Evolutionary conservation across 2,329 filamentous ascomycete genomes (phyloP).

Genomic region (Penicillium rolfsii): DNA sequence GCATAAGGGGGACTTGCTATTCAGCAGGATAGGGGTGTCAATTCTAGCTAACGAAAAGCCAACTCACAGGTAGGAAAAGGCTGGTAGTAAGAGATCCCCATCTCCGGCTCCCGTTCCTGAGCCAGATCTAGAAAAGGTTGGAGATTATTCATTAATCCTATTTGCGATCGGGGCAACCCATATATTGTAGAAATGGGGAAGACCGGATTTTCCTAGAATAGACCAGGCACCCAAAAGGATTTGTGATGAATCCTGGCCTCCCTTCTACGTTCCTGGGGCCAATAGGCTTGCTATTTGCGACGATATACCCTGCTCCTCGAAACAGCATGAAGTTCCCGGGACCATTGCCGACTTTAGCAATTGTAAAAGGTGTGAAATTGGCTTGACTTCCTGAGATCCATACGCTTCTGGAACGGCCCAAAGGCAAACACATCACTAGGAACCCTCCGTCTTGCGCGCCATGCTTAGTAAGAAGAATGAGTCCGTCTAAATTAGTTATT

Average conservation of each 20-base stretch:
- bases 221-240: neutral
- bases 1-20: neutral
- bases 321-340: neutral
- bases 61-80: neutral
- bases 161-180: too few relatives aligned
- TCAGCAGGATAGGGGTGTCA: neutral
- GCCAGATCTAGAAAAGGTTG: neutral
- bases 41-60: neutral
- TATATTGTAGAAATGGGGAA: too few relatives aligned
- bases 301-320: neutral
- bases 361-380: neutral
- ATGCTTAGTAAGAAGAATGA: neutral
- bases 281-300: neutral
- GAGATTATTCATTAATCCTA: neutral
- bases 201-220: neutral
- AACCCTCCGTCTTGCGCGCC: neutral
- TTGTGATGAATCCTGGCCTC: neutral
- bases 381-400: neutral
- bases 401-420: neutral
- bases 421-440: neutral
- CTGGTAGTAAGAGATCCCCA: neutral
- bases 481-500: neutral
- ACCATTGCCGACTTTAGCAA: neutral
- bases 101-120: neutral
- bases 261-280: neutral